Evolutionary conservation across 2,329 filamentous ascomycete species (phyloP), one percentile per base, ranked within the genome.

Genomic region (Pseudofabraea citricarpa): DNA sequence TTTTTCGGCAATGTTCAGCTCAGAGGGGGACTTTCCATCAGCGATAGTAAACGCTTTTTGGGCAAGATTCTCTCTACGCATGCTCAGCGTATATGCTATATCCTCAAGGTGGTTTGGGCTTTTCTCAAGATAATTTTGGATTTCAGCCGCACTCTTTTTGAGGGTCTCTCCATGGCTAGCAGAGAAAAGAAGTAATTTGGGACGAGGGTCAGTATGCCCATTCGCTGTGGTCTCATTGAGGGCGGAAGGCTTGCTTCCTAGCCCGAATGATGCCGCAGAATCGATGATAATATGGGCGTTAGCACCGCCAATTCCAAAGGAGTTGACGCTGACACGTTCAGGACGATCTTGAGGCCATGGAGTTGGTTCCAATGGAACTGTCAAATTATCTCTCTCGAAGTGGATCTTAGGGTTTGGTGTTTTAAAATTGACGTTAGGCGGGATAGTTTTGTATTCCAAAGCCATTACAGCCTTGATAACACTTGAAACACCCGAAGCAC

Each of bases 361-460:
- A 6, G 32, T 39, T 23, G 29, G 27, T 2, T 39, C 31, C 1
- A 18, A 26, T 13, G 47, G 47, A 12, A 46, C 31, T n/a, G 18
- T 8, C 4, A 42, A 26, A 19, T 39, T 39, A 7, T 1, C 21
- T 1, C 19, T 13, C 16, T 45, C 32, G 7, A 38, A 41, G 10
- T 21, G 38, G 33, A 52, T 48, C 7, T 41, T 52, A 1, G 59
- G 51, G 35, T 70, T 71, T 2, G 57, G 48, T 9, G 49, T 61
- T 13, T 60, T 51, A 33, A 68, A 49, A 12, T 38, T 16, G 13
- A 50, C 41, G 20, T 48, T 50, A 5, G 55, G 50, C 1, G 49
- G 56, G 15, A 59, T 54, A 5, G 42, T 39, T 9, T 46, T 47
- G 6, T 49, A 41, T 29, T 58, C 51, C 4, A 59, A 31, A 13